Base-by-base conservation (phyloP, 148 eudicot species). In the Camellia japonica region DNA sequence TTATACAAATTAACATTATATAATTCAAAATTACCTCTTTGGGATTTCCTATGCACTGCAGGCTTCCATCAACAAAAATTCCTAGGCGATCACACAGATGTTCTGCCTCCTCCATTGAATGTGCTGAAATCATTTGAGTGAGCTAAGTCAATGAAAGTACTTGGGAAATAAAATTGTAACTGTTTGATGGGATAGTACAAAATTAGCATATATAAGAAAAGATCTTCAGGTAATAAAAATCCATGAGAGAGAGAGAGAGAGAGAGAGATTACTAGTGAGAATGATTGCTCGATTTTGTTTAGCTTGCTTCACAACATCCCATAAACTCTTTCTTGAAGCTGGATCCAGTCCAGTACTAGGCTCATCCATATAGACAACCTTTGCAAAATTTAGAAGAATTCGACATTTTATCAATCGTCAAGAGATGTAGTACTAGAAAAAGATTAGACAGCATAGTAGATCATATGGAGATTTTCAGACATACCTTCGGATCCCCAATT, bases 311-410 rank as follows among this genome's bases (percentile, higher is more conserved):
- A 95, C 97, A 11, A 91, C 96, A 68, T 87, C 90, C 98, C 97
- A 95, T 67, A 95, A 86, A 83, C 79, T 90, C 72, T 91, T 95
- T 86, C 98, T 87, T 66, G 98, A 95, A 80, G 97, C 98, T 69
- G 98, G 98, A 79, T 95, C 98, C 74, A 95, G 80, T 49, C 98
- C 98, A 76, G 98, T 95, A 78, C 98, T 91, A n/a, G 98, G 98
- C 81, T 95, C 98, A 80, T 95, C 98, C 98, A 93, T 93, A 75
- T 95, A 95, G 73, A 95, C 98, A 85, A 90, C 96, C 97, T 95
- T 66, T 19, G 1, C 49, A 81, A n/a, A 58, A 80, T 72, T 74
- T 30, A 30, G 38, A 30, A 30, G 12, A 80, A 80, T 63, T 38
- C 68, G 59, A 42, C 18, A 58, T 55, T 3, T 30, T 30, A 23